Base-by-base conservation (phyloP, 2,329 filamentous ascomycete genomes). In the Aspergillus sp. region DNA sequence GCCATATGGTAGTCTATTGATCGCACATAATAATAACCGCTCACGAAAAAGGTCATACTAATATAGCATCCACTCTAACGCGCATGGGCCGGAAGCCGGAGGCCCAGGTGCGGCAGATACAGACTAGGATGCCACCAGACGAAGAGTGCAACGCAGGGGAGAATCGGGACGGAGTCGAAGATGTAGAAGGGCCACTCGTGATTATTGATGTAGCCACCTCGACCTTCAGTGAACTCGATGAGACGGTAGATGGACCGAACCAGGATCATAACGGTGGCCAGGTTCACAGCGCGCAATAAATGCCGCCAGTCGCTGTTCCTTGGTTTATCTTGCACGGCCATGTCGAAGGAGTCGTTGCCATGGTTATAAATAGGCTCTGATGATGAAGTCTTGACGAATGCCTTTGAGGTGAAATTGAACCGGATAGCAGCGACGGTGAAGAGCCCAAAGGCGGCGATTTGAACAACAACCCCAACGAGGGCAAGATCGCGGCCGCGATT, bases 221-320 rank as follows among this genome's bases (percentile, higher is more conserved):
- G 59, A 12, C 77, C 78, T 66, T 74, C 68, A 2, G 70, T 70
- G 57, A 80, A 83, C 67, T 83, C 81, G 9, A 82, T 65, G 3
- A 81, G 70, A 48, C 81, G 77, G 57, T 77, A 81, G 13, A 81
- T 57, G 8, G 76, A 80, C 12, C 81, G 73, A 7, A 78, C 64
- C 51, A 73, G 53, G 52, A 74, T 74, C 50, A 69, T 62, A 7
- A 66, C 11, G 15, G 66, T 68, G 39, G 68, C 61, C 5, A 73
- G 18, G 55, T 74, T 74, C 2, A 68, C 65, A 9, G 68, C 66
- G 5, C 67, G 59, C 53, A 74, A 48, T n/a, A 74, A 57, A 9
- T 65, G 62, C 34, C 63, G 64, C 73, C 71, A 74, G 39, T 72
- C 62, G n/a, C 55, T 66, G 39, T 68, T 62, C 51, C 59, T 65